Evolutionary conservation across 805 yeast species (phyloP), one percentile per base, ranked within the genome.

Genomic region (Ogataea wickerhamii): DNA sequence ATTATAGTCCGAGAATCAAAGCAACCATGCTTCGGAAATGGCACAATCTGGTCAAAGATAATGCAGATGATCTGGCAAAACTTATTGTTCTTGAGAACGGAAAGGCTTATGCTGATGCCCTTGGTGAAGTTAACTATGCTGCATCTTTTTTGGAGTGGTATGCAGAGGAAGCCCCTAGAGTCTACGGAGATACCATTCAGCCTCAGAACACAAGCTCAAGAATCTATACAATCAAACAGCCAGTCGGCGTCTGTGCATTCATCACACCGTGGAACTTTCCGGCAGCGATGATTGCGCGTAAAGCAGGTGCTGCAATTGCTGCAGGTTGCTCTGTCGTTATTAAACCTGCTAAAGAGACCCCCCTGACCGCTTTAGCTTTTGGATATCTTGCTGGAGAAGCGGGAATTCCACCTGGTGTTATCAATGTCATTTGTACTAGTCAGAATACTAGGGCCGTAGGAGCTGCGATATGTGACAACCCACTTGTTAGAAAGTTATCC

Each of bases 261-360:
- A 37, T 83, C 51, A 81, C 89, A 1, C 91, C 93, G 2, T 85
- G 91, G 89, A 84, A 85, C 60, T 85, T 84, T 58, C 93, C 93
- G 2, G 64, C 79, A 10, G 85, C 88, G 3, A 82, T 82, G 88
- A 78, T 80, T 41, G 73, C 87, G 4, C 65, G 87, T 39, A 82
- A 82, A 54, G 60, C 78, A 34, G 88, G 82, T 11, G 87, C 89
- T 19, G 86, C 86, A 0, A 56, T 82, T 18, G 89, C 91, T 11
- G 82, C 86, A 8, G 94, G 93, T 1, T 82, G 89, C 57, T 77
- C 91, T 4, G 60, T 79, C 2, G 85, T 84, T 6, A 67, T 85
- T 45, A 84, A 82, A 60, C 93, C 93, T 0, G 89, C 86, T n/a
- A 62, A 72, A 2, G 85, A 80, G 53, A 84, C 93, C 17, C 93